Evolutionary conservation across 768 basidiomycete genomes (phyloP).

Genomic region (Russula sp.): DNA sequence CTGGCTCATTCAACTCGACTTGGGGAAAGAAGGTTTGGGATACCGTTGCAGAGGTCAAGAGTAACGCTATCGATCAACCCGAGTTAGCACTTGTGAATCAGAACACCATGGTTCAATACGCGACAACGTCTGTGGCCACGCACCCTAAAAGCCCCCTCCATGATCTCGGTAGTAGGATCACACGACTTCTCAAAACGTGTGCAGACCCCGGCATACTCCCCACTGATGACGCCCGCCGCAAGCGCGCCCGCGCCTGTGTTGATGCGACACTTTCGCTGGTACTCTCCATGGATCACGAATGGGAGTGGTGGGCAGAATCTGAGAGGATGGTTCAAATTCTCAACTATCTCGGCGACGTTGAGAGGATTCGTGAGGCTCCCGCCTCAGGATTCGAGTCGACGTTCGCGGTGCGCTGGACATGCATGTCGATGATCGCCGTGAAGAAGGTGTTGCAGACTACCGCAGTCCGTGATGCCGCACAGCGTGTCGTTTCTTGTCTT

Average conservation of each 20-base stretch:
- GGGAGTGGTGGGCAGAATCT: slow-evolving; percentile 15
- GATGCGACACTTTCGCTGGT: slow-evolving; percentile 14
- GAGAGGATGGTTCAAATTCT: slow-evolving; percentile 11
- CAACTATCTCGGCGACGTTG: slow-evolving; percentile 5
- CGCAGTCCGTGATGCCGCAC: slow-evolving; percentile 1
- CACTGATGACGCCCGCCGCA: slow-evolving; percentile 2
- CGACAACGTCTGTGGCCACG: neutral
- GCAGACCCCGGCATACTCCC: slow-evolving; percentile 9
- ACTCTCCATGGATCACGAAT: slow-evolving; percentile 10
- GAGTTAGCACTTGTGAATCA: neutral
- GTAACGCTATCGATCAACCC: neutral
- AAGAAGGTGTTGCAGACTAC: slow-evolving; percentile 6
- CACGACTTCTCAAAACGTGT: slow-evolving; percentile 13
- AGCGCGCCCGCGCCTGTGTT: slow-evolving; percentile 14
- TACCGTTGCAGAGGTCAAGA: neutral
- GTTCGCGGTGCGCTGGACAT: slow-evolving; percentile 14
- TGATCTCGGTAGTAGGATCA: slow-evolving; percentile 8
- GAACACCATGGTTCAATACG: neutral
- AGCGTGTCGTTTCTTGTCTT: neutral
- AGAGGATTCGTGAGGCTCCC: neutral
- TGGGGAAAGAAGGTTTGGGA: slow-evolving; percentile 10
- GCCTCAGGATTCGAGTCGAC: neutral
- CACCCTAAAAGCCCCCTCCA: neutral
- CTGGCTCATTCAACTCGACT: neutral
- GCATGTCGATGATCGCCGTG: slow-evolving; percentile 15